Percentiles rank a stretch among this genome's conserved stretches.
Evolutionary conservation across 371 early-diverging fungal species (phyloP).

Genomic region (Scutellospora calospora): DNA sequence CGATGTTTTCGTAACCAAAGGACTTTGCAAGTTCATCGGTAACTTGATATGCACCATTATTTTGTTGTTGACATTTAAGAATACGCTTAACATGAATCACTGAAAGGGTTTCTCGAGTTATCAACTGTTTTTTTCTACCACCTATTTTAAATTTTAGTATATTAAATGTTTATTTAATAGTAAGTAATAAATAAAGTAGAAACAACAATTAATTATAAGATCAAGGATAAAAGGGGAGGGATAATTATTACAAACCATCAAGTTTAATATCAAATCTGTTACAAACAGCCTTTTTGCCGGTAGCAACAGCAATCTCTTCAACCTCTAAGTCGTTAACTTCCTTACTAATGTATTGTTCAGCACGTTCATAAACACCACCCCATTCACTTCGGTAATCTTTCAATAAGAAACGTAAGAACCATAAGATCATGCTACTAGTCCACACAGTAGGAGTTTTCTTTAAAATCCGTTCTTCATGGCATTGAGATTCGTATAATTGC

Average conservation of each 20-base stretch:
- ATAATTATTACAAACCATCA: slow-evolving; percentile 10
- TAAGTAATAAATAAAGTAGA: not conserved
- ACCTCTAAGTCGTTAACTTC: slow-evolving; percentile 22
- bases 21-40: slow-evolving; percentile 33
- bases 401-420: slow-evolving; percentile 41
- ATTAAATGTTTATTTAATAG: too few species aligned
- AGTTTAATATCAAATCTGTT: slow-evolving; percentile 29
- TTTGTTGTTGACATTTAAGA: not conserved
- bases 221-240: too few species aligned
- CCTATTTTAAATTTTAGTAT: too few species aligned
- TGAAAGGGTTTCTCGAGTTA: not conserved
- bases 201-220: not conserved
- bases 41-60: slow-evolving; percentile 13
- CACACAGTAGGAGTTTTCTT: slow-evolving; percentile 1
- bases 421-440: slow-evolving; percentile 39
- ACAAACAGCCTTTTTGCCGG: slow-evolving; percentile 29
- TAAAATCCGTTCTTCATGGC: slow-evolving; percentile 9
- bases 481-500: not conserved
- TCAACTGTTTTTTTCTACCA: not conserved
- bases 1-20: slow-evolving; percentile 16
- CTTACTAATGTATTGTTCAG: slow-evolving; percentile 37
- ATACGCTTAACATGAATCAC: not conserved
- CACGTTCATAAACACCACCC: slow-evolving; percentile 28
- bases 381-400: slow-evolving; percentile 28
- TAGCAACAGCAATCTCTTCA: slow-evolving; percentile 21